These are phyloP conservation scores for Fusarium drepaniforme DNA, from an alignment of 2,329 filamentous ascomycete genomes.

Conservation along the genomic window DNA sequence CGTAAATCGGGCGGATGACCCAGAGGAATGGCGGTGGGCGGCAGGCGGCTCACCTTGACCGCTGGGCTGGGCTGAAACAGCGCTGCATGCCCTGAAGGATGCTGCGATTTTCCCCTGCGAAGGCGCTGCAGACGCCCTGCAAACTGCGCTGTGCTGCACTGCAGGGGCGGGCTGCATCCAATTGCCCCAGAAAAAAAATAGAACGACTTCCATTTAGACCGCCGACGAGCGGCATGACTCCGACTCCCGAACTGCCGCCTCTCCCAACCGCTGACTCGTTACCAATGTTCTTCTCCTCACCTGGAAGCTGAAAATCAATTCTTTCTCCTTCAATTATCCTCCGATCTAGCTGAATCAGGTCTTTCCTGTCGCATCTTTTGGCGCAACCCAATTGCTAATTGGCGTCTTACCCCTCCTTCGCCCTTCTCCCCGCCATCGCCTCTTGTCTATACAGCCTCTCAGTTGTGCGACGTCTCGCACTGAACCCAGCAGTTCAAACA, in stretches of 20 bases:
- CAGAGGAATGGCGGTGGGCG: constrained; percentile 42
- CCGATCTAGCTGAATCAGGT: constrained; percentile 2
- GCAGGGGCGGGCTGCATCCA: constrained; percentile 15
- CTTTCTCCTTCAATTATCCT: constrained; percentile 17
- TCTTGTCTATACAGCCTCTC: not conserved
- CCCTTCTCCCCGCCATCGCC: constrained; percentile 13
- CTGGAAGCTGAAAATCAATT: constrained; percentile 15
- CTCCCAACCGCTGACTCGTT: constrained; percentile 28
- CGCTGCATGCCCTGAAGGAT: constrained; percentile 17
- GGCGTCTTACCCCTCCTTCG: constrained; percentile 4
- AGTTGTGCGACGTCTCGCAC: constrained; percentile 5
- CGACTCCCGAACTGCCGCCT: constrained; percentile 41
- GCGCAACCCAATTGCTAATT: not conserved
- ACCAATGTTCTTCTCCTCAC: constrained; percentile 12
- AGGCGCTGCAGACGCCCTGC: constrained; percentile 16
- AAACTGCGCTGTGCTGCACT: constrained; percentile 20
- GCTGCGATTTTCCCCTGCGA: not conserved
- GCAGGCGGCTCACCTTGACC: constrained; percentile 14
- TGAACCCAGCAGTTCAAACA: not conserved
- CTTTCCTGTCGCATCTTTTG: not conserved
- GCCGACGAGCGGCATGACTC: constrained; percentile 46
- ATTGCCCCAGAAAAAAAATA: constrained; percentile 15
- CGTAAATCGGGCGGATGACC: constrained; percentile 41
- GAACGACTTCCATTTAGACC: constrained; percentile 32
- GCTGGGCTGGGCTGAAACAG: constrained; percentile 15